Base-by-base conservation (phyloP, 2,329 filamentous ascomycete genomes). In the Aspergillus sp. region DNA sequence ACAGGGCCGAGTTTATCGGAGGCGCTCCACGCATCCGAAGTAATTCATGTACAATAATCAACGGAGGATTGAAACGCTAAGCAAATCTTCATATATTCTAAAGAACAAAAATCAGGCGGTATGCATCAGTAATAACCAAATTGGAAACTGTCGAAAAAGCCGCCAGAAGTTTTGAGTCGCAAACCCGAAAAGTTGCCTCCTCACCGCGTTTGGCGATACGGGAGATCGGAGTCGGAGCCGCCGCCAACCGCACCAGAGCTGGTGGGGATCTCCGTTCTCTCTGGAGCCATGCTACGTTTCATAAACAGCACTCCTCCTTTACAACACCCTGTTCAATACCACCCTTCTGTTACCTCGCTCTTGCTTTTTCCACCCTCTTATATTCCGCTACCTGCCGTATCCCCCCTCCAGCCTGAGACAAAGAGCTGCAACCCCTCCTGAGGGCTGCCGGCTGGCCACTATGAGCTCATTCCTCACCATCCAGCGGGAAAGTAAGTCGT, bases 391-490 rank as follows among this genome's bases (percentile, higher is more conserved):
- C 35, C 53, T 45, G 48, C 41, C 48, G 52, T 49, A 59, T 57
- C 48, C 53, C 55, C 55, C 54, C 56, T 58, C 54, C 49, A 47
- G 54, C 27, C 45, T 55, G 48, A 58, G 48, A 54, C 55, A 54
- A 62, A 57, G 43, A 45, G 55, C 52, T 60, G 56, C 56, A 62
- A 14, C 14, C 62, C 65, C 64, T 63, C 61, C 60, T 62, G 65
- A 67, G 66, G 65, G 67, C 69, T 70, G 67, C 69, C 66, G 64
- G 65, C 66, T 66, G 73, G 74, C 76, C 81, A 87, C 75, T 69
- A 96, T 96, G 91, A 89, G 86, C 76, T 96, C 92, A 64, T 85
- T 93, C 69, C 89, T 96, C 71, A 87, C 92, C 72, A 87, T 92
- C 70, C 91, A 96, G 82, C 88, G 88, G 68, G 87, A 90, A 64